Base-by-base conservation (phyloP, 2,329 filamentous ascomycete species). In the Fusarium sp. region DNA sequence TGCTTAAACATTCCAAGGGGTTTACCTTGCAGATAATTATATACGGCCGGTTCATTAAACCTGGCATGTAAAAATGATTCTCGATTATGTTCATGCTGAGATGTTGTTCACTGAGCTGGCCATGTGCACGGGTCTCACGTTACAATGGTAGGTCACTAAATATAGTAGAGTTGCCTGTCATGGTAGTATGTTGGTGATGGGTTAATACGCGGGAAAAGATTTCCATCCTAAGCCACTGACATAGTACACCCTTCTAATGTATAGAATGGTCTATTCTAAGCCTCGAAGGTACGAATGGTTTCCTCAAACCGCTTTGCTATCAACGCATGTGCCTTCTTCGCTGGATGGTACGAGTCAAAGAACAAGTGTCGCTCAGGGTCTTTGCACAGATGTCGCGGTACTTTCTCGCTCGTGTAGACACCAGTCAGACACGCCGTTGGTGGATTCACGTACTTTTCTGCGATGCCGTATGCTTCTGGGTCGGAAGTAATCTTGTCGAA, bases 301-400 rank as follows among this genome's bases (percentile, higher is more conserved):
- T 35, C 10, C 5, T 44, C 35, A 35, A 64, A 64, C 12, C 64
- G 22, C 6, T 41, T 29, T 1, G 55, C 61, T 9, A 64, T 43
- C 24, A 64, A 36, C 4, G 29, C 45, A 38, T 65, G 61, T 1
- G 50, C 55, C 26, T 64, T 45, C 10, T 64, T 64, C 0, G 38
- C 49, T 4, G 61, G 61, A 9, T 64, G 61, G 13, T 64, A 64
- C 0, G 34, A 61, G 29, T 64, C 61, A 6, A 64, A 65, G 4
- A 64, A 64, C 1, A 64, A 12, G 19, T 64, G 61, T 7, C 39
- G 49, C 12, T 57, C 41, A 0, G 61, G 60, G 25, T 65, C 61
- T n/a, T 34, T 61, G 11, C 61, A 64, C 19, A 64, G 29, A 11
- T 57, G 19, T 4, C 61, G 42, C 10, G 61, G 61, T 1, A 61